A percentile compares a stretch with the other conserved stretches of the same genome.
phyloP scores from a whole-genome alignment of 2,329 filamentous ascomycete species.

The Mariannaea elegans region DNA sequence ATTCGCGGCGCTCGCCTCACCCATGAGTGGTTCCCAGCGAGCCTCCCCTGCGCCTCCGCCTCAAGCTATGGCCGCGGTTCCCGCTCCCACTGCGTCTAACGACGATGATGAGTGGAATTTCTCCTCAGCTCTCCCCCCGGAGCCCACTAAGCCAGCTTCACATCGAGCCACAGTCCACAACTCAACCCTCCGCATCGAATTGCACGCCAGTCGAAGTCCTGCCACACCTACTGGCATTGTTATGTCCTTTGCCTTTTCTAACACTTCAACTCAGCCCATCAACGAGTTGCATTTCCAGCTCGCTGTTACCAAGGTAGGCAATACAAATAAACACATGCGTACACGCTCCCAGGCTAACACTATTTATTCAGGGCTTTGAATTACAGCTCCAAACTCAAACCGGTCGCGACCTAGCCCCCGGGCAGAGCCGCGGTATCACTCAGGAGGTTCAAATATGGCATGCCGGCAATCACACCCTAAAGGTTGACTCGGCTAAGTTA shows the following conservation, averaged over 20 bases:
- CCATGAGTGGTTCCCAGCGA: conserved; percentile 37
- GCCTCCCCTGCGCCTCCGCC: conserved; percentile 38
- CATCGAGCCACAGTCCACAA: not conserved
- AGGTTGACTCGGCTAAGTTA: conserved; percentile 85
- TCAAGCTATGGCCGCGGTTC: conserved; percentile 40
- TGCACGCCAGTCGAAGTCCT: conserved; percentile 71
- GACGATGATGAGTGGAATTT: conserved; percentile 97
- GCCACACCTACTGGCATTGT: conserved; percentile 66
- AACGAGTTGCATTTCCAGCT: conserved; percentile 88
- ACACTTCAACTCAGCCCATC: conserved; percentile 75
- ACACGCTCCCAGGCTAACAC: not conserved
- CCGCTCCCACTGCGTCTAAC: conserved; percentile 46
- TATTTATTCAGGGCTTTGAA: conserved; percentile 71
- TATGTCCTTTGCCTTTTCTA: conserved; percentile 84
- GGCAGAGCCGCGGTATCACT: conserved; percentile 77
- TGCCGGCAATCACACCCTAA: conserved; percentile 72
- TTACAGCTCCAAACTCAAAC: conserved; percentile 87
- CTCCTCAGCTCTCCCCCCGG: conserved; percentile 80
- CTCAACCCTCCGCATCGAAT: conserved; percentile 71
- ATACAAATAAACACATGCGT: not conserved
- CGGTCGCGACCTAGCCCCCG: conserved; percentile 77
- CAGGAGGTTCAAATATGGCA: conserved; percentile 82
- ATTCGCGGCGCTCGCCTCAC: conserved; percentile 58
- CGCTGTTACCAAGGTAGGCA: conserved; percentile 86
- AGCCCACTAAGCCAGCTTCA: conserved; percentile 58